These are phyloP conservation scores for Dothidotthia symphoricarpi DNA, from an alignment of 2,329 filamentous ascomycete species.

Conservation along the genomic window DNA sequence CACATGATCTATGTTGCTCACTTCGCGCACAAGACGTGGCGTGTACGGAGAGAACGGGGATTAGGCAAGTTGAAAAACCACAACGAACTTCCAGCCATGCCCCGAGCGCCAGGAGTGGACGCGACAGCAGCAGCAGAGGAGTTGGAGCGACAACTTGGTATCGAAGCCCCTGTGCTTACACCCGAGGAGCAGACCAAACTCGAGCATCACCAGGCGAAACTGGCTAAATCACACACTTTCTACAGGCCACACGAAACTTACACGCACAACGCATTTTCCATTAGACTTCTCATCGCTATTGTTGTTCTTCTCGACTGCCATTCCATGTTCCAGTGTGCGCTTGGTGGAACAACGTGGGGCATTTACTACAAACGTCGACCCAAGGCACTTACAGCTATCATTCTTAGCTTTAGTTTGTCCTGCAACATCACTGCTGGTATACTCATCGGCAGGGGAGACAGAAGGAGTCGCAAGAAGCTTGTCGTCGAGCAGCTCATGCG, in stretches of 20 bases:
- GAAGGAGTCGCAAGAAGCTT: slow-evolving; percentile 78
- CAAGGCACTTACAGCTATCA: slow-evolving; percentile 74
- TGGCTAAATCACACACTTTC: slow-evolving; percentile 79
- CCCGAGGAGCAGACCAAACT: slow-evolving; percentile 65
- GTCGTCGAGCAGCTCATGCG: slow-evolving; percentile 73
- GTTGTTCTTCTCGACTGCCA: slow-evolving; percentile 76
- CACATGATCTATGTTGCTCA: slow-evolving; percentile 79
- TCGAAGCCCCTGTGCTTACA: slow-evolving; percentile 60
- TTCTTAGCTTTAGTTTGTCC: slow-evolving; percentile 73
- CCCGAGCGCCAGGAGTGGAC: slow-evolving; percentile 34
- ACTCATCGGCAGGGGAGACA: slow-evolving; percentile 72
- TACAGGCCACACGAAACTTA: slow-evolving; percentile 85
- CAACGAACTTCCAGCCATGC: slow-evolving; percentile 62
- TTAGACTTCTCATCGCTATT: slow-evolving; percentile 70
- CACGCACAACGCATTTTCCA: slow-evolving; percentile 78
- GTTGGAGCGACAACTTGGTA: slow-evolving; percentile 9
- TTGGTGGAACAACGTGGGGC: slow-evolving; percentile 75
- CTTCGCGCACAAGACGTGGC: slow-evolving; percentile 66
- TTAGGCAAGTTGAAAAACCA: slow-evolving; percentile 64
- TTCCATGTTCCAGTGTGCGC: slow-evolving; percentile 74
- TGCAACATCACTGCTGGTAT: slow-evolving; percentile 76
- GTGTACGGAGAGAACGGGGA: slow-evolving; percentile 58
- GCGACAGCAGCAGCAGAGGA: slow-evolving; percentile 43
- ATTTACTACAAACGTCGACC: slow-evolving; percentile 70
- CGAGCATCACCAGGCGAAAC: slow-evolving; percentile 74